These are phyloP conservation scores for Pyrenula massariospora DNA, from an alignment of 495 filamentous ascomycete species.

Conservation along the genomic window DNA sequence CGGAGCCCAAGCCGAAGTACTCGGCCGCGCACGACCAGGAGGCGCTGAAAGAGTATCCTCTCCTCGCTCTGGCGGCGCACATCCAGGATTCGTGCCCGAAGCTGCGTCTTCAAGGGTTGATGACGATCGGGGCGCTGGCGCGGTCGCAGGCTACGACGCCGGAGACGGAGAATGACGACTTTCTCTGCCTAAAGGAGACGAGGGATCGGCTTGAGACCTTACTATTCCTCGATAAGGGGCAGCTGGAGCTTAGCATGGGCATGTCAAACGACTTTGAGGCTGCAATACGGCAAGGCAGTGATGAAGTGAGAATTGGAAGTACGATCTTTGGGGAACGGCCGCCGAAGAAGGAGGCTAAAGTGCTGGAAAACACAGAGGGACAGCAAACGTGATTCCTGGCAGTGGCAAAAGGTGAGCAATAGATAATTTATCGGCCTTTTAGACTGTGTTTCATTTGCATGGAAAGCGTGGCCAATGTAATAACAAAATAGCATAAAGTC, in stretches of 20 bases:
- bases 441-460: too few relatives aligned
- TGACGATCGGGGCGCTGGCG: constrained; percentile 96
- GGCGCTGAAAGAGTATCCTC: constrained; percentile 13
- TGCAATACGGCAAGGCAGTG: constrained; percentile 71
- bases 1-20: neutral
- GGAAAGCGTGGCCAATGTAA: too few relatives aligned
- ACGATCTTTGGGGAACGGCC: constrained; percentile 83
- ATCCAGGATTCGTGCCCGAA: constrained; percentile 59
- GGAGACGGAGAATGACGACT: constrained; percentile 87
- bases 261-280: constrained; percentile 97
- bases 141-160: constrained; percentile 55
- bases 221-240: constrained; percentile 25
- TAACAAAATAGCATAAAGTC: too few relatives aligned
- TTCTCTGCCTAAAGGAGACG: constrained; percentile 53
- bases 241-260: constrained; percentile 59
- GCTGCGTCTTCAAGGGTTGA: constrained; percentile 67
- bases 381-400: too few relatives aligned
- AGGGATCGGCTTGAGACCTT: constrained; percentile 52
- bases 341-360: constrained; percentile 56
- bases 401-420: too few relatives aligned
- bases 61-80: constrained; percentile 43
- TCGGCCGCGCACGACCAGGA: constrained; percentile 6
- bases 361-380: constrained; percentile 11
- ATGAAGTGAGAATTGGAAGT: constrained; percentile 90
- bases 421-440: too few relatives aligned